These are phyloP conservation scores for Tribonema minus DNA, from an alignment of 108 stramenopile genomes.

Conservation along the genomic window DNA sequence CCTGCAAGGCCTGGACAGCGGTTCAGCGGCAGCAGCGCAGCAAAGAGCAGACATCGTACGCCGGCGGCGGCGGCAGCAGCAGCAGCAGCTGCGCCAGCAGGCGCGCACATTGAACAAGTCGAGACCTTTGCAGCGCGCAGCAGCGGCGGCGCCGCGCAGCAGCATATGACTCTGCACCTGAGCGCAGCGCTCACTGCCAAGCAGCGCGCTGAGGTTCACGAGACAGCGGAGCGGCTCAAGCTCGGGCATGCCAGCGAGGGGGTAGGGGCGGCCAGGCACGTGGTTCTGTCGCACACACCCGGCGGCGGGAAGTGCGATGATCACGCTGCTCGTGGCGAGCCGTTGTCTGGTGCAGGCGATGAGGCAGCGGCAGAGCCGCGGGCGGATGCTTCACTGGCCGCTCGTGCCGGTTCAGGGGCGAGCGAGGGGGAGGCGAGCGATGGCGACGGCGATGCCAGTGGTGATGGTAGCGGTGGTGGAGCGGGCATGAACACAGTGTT, in stretches of 20 bases:
- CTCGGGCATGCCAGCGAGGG: slow-evolving; percentile 33
- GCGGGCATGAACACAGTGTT: not conserved
- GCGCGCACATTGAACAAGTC: too few relatives aligned
- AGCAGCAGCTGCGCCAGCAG: too few relatives aligned
- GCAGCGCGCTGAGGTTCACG: slow-evolving; percentile 40
- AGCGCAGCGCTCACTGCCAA: slow-evolving; percentile 10
- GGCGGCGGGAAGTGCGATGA: not conserved
- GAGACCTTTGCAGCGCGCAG: not conserved
- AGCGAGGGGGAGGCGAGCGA: not conserved
- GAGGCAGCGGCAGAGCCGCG: not conserved
- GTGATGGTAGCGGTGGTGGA: not conserved
- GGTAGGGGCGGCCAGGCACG: slow-evolving; percentile 1
- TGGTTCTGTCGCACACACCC: slow-evolving; percentile 4
- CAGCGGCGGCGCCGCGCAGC: not conserved
- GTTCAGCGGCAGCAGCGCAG: too few relatives aligned
- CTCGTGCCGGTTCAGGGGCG: not conserved
- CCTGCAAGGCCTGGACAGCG: too few relatives aligned
- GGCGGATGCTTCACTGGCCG: not conserved
- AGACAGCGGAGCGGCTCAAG: slow-evolving; percentile 21
- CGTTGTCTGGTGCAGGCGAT: not conserved
- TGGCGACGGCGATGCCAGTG: not conserved
- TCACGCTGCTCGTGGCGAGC: not conserved
- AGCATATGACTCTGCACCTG: slow-evolving; percentile 12
- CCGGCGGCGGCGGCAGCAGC: too few relatives aligned
- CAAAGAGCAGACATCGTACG: too few relatives aligned